phyloP scores from a whole-genome alignment of 1,284 basidiomycete species.

The Papiliotrema fonsecae region DNA sequence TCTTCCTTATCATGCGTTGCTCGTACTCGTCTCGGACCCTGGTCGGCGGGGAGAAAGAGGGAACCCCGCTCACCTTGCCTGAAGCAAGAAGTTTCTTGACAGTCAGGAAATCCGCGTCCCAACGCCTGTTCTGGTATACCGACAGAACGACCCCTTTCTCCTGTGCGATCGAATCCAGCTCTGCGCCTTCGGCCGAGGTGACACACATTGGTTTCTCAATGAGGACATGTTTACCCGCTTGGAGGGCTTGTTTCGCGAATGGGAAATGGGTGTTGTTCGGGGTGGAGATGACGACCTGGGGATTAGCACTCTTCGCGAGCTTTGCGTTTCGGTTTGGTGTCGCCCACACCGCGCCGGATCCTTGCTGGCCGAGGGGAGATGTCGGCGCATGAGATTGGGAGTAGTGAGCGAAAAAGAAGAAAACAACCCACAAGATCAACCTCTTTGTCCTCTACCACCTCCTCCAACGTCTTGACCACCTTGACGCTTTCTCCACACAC shows the following conservation, averaged over 20 bases:
- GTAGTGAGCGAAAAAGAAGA: not conserved
- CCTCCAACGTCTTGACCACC: conserved; percentile 43
- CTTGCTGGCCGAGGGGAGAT: too few relatives aligned
- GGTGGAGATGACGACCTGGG: conserved; percentile 59
- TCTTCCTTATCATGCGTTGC: not conserved
- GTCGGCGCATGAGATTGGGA: not conserved
- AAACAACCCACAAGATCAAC: conserved; percentile 43
- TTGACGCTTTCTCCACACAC: conserved; percentile 35
- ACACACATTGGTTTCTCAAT: conserved; percentile 80
- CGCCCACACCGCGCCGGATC: too few relatives aligned
- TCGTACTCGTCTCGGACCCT: not conserved
- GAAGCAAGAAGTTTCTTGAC: conserved; percentile 59
- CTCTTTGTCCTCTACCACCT: conserved; percentile 43
- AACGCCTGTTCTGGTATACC: conserved; percentile 64
- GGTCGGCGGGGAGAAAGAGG: not conserved
- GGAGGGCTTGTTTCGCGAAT: conserved; percentile 53
- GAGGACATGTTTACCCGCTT: conserved; percentile 71
- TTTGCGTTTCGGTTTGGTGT: too few relatives aligned
- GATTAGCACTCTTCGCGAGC: too few relatives aligned
- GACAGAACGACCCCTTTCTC: conserved; percentile 62
- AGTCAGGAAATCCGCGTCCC: conserved; percentile 63
- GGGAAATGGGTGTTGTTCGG: conserved; percentile 75
- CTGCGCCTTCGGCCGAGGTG: conserved; percentile 60
- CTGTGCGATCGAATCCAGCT: conserved; percentile 63
- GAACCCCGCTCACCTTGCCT: conserved; percentile 53